Base-by-base conservation (phyloP, 306 rosid genomes). In the Boehmeria nivea region DNA sequence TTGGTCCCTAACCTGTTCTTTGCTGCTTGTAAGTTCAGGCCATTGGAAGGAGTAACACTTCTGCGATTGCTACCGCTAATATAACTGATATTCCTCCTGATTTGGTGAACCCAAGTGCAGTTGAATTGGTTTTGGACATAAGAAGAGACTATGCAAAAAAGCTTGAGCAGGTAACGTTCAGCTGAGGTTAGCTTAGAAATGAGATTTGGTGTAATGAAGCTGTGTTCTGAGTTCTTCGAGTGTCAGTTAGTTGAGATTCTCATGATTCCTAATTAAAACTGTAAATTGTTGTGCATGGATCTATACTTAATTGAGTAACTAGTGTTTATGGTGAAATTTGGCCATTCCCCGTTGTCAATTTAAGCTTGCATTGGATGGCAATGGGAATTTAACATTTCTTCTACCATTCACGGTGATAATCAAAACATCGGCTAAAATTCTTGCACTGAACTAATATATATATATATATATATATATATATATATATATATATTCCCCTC, bases 71-170 rank as follows among this genome's bases (percentile, higher is more conserved):
- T 42, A 51, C 57, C 64, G 28, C 75, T 15, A 52, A 58, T 36
- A 51, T 78, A 47, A 67, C 76, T 24, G 89, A 87, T 66, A 78
- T 87, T 54, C 85, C 88, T 76, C 81, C 83, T 8, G 94, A 80
- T 74, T 63, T 82, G 68, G 85, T 84, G 50, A 76, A 77, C 67
- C 96, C 94, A 37, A 83, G 77, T 62, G 81, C 87, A 8, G 79
- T 80, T 53, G 96, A 91, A 59, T 84, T 84, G 63, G 81, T 79
- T 62, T 69, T 82, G 60, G 91, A 82, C 65, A 82, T 81, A 63
- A 82, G 91, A 75, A 82, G 80, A 54, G 94, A 91, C 67, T 87
- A 84, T 62, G 72, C 79, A 68, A 72, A 76, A 76, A 91, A 82
- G 78, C 93, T 87, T 51, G 95, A 84, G 61, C 85, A 84, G 96